Evolutionary conservation across 352 stramenopile genomes (phyloP), one percentile per base, ranked within the genome.

Genomic region (Detonula confervacea): DNA sequence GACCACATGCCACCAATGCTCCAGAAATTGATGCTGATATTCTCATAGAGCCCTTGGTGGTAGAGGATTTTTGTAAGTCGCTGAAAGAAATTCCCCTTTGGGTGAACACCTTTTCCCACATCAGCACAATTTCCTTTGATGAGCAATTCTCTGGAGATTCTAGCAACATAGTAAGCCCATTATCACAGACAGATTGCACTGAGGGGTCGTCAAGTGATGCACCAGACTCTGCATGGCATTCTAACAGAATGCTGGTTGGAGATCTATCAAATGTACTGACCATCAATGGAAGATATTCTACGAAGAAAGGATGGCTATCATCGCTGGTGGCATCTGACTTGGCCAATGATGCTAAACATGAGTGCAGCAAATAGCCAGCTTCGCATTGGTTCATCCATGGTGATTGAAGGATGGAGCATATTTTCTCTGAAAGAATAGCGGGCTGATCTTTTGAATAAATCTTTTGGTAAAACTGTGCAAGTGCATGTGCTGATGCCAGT

Each of bases 351-450:
- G 61, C n/a, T 18, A 82, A 70, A 30, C 42, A 52, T 49, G 25
- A 70, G 51, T 75, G 60, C 20, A 90, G 72, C 3, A 87, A 55
- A 75, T 77, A 91, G 18, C 68, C 71, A 56, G 78, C 59, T 80
- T 93, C 87, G 71, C 57, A 90, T 46, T 90, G 81, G 61, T 18
- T 39, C 8, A 86, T 35, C 77, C 83, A 90, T 3, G 87, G 87
- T 25, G 87, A 90, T 62, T 83, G 71, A 37, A 93, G 18, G 59
- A 63, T 73, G 30, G 62, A 46, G 59, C 39, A 14, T n/a, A 89
- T 73, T 18, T 57, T 44, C 25, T 70, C 39, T 22, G 63, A 64
- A 57, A 83, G 37, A 9, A 83, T 64, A 46, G 11, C 67, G 57
- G 29, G 55, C 24, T 54, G 22, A 33, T 59, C n/a, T 30, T 65